These are phyloP conservation scores for Artemisia argyi DNA, from an alignment of 129 eudicot species.

Conservation along the genomic window DNA sequence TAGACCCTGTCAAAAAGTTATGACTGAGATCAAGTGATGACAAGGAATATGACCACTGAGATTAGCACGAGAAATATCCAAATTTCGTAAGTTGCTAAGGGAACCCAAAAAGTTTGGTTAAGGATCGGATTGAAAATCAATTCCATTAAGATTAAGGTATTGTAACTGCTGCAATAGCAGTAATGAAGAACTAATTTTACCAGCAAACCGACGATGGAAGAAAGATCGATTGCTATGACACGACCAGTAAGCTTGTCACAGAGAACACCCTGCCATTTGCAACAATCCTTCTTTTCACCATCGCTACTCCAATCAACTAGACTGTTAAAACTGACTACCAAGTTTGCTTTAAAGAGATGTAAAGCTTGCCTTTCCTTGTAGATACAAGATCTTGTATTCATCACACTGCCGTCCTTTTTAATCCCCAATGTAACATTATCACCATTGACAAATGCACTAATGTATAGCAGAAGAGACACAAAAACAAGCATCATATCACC, in stretches of 20 bases:
- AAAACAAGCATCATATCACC: too few species aligned
- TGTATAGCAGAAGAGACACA: too few species aligned
- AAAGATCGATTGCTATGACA: conserved; percentile 28
- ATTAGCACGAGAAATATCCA: neutral
- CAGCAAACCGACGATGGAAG: neutral
- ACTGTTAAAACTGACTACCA: too few species aligned
- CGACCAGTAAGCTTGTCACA: conserved; percentile 35
- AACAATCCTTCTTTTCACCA: neutral
- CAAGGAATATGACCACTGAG: conserved; percentile 27
- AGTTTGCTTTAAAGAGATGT: too few species aligned
- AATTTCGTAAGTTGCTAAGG: conserved; percentile 19
- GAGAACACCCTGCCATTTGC: conserved; percentile 6
- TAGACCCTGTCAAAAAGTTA: too few species aligned
- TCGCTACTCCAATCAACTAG: too few species aligned
- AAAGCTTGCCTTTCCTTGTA: too few species aligned
- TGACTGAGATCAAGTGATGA: conserved; percentile 26
- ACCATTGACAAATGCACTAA: too few species aligned
- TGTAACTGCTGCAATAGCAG: conserved; percentile 15
- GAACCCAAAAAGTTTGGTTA: conserved; percentile 27
- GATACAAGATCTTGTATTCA: too few species aligned
- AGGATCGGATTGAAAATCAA: conserved; percentile 1
- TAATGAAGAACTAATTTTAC: conserved; percentile 31
- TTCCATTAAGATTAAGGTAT: too few species aligned
- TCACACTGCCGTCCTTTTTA: too few species aligned
- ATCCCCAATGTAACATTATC: too few species aligned